phyloP scores from a whole-genome alignment of 352 stramenopile species.

The Phytophthora kernoviae region DNA sequence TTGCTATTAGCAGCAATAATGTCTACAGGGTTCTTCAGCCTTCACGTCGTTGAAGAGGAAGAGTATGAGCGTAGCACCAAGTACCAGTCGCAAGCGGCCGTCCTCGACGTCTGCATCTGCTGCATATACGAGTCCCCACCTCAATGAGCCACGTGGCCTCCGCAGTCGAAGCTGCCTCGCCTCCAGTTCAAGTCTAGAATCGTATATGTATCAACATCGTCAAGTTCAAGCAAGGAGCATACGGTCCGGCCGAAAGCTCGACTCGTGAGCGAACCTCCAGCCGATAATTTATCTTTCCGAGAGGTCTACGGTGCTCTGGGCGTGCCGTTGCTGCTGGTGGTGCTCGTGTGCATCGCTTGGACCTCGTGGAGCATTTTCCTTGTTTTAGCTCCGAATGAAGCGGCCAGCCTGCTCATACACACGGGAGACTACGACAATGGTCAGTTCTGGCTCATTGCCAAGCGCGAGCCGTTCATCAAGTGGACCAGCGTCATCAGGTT shows the following conservation, averaged over 20 bases:
- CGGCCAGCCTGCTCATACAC: slow-evolving; percentile 33
- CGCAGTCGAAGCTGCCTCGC: not conserved
- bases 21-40: no score
- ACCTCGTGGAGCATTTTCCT: slow-evolving; percentile 33
- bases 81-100: not conserved
- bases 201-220: not conserved
- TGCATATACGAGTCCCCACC: not conserved
- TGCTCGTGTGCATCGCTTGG: slow-evolving; percentile 24
- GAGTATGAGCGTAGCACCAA: slow-evolving; percentile 10
- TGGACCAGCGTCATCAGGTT: slow-evolving; percentile 14
- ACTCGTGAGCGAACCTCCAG: not conserved
- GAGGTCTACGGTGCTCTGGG: slow-evolving; percentile 28
- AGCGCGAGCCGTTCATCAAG: slow-evolving; percentile 16
- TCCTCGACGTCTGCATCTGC: not conserved
- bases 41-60: no score
- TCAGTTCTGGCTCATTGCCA: slow-evolving; percentile 35
- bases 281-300: slow-evolving; percentile 5
- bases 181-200: slow-evolving; percentile 1
- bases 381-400: slow-evolving; percentile 24
- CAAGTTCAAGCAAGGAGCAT: slow-evolving; percentile 3
- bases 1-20: no score
- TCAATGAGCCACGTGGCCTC: no score
- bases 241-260: slow-evolving; percentile 5
- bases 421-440: slow-evolving; percentile 33
- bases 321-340: slow-evolving; percentile 15